A percentile compares a stretch with the other conserved stretches of the same genome.
These are phyloP conservation scores for Mayamaea pseudoterrestris DNA, from an alignment of 108 stramenopile genomes.

Conservation along the genomic window DNA sequence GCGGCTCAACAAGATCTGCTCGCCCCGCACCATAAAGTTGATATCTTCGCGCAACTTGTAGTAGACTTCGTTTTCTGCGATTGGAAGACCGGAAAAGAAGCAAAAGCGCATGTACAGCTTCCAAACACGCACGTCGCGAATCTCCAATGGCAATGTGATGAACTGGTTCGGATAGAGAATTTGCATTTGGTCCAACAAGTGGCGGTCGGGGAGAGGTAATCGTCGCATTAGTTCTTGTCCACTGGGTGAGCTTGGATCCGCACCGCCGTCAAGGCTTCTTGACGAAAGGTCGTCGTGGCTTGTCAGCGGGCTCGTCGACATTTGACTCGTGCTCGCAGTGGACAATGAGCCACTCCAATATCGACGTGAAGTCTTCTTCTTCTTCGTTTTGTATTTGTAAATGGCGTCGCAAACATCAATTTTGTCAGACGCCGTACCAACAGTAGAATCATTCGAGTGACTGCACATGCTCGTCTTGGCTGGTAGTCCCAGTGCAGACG, in stretches of 20 bases:
- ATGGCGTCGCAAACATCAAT: too few species aligned
- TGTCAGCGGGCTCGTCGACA: not conserved
- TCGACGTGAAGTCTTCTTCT: too few species aligned
- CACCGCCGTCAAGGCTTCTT: conserved; percentile 33
- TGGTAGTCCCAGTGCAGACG: conserved; percentile 57
- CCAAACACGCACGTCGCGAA: conserved; percentile 55
- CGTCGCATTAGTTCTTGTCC: conserved; percentile 25
- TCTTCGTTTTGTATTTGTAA: too few species aligned
- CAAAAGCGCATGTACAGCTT: conserved; percentile 71
- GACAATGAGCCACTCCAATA: not conserved
- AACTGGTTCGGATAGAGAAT: conserved; percentile 48
- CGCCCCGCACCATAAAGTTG: conserved; percentile 16
- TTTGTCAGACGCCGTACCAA: not conserved
- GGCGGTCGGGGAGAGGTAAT: conserved; percentile 36
- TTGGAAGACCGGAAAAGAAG: conserved; percentile 78
- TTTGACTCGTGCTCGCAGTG: not conserved
- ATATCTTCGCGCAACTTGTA: conserved; percentile 59
- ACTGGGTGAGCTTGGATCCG: too few species aligned
- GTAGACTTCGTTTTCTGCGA: conserved; percentile 82
- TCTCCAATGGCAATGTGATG: conserved; percentile 62
- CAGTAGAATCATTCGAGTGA: not conserved
- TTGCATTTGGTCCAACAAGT: conserved; percentile 49
- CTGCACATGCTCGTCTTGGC: too few species aligned
- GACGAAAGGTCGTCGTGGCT: conserved; percentile 16
- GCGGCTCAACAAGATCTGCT: conserved; percentile 58